Evolutionary conservation across 805 yeast species (phyloP), one percentile per base, ranked within the genome.

Genomic region (Peterozyma xylosa): DNA sequence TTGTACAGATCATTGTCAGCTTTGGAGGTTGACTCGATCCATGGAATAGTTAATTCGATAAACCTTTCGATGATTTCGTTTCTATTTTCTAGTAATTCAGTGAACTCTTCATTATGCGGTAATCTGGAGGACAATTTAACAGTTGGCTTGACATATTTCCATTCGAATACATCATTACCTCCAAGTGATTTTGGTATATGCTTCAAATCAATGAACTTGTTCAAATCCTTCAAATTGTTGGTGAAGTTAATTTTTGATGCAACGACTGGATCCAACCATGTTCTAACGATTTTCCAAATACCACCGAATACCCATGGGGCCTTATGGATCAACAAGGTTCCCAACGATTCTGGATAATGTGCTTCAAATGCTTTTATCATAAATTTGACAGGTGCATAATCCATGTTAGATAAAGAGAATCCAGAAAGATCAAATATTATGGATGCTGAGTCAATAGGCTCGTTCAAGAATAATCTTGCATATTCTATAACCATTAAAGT

Each of bases 241-340:
- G 96, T 86, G 65, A 91, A 93, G 37, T 78, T 76, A 54, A 93
- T 87, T 64, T 91, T 91, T 21, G 91, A 73, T 0, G 96, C 96
- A 44, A 91, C 97, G 18, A 87, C 96, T 2, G 98, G 98, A 59
- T 93, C 98, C 45, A 91, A 70, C 98, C 97, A 91, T 54, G 82
- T 81, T 62, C 87, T 88, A 54, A 93, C 80, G 53, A 91, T 78
- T 53, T 82, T 84, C 98, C 99, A 93, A 47, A 91, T 86, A 18
- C 96, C 91, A 42, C 86, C 79, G 67, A 93, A 93, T 43, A 93
- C 78, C 98, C 97, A 89, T 27, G 99, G 99, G 0, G 99, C 97
- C 54, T 86, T 85, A 67, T 88, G 96, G 48, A 93, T 84, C 52
- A 88, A 74, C 42, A 93, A 67, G 45, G 76, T 77, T 14, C 96